These are phyloP conservation scores for Ustanciosporium gigantosporum DNA, from an alignment of 1,284 basidiomycete genomes.

Conservation along the genomic window DNA sequence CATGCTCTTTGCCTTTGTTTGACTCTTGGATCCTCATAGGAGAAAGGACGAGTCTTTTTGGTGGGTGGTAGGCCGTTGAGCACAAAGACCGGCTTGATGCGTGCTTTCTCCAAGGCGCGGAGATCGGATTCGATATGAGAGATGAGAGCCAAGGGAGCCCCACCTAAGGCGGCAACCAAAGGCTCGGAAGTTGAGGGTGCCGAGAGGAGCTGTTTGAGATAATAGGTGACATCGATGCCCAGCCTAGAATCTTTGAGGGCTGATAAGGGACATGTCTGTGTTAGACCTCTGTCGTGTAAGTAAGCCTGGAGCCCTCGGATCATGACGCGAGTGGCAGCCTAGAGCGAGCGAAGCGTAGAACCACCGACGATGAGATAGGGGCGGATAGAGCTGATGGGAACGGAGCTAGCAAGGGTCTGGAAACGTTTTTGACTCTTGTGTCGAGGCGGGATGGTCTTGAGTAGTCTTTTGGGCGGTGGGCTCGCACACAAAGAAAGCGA, in stretches of 20 bases:
- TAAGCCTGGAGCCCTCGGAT: constrained; percentile 40
- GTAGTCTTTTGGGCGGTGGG: too few species aligned
- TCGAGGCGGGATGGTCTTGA: too few species aligned
- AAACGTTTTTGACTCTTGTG: too few species aligned
- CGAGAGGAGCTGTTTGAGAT: constrained; percentile 79
- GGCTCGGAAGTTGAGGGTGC: constrained; percentile 78
- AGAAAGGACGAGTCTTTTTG: constrained; percentile 48
- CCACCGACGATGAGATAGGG: neutral
- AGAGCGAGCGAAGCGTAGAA: neutral
- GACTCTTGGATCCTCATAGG: constrained; percentile 53
- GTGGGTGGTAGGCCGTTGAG: constrained; percentile 71
- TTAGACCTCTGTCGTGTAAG: constrained; percentile 80
- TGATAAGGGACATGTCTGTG: constrained; percentile 79
- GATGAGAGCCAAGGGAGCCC: constrained; percentile 72
- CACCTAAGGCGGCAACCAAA: constrained; percentile 88
- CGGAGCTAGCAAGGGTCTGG: too few species aligned
- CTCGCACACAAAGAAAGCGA: too few species aligned
- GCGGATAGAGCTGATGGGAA: too few species aligned
- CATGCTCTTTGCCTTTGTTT: constrained; percentile 51
- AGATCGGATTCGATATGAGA: constrained; percentile 86
- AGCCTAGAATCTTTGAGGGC: constrained; percentile 88
- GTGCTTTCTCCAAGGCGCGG: constrained; percentile 81
- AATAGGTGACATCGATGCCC: constrained; percentile 93
- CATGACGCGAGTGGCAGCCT: constrained; percentile 15
- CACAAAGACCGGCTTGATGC: constrained; percentile 96